Evolutionary conservation across 1,139 yeast genomes (phyloP), one percentile per base, ranked within the genome.

Genomic region (Magnusiomyces fungicola): DNA sequence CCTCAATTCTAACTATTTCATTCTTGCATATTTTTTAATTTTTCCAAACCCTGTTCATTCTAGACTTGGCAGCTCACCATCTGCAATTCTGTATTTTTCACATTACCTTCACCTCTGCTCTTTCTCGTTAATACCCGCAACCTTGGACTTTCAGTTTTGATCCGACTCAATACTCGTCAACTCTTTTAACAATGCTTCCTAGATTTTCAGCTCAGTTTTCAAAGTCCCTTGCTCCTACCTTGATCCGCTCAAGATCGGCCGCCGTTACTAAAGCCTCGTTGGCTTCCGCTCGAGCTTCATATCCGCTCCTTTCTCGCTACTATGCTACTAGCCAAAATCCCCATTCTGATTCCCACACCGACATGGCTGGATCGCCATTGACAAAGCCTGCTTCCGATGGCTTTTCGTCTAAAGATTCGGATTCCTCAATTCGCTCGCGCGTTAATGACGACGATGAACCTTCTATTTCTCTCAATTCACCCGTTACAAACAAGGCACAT

Each of bases 401-500:
- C 16, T n/a, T 14, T n/a, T 18, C 38, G 14, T 34, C 23, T 14
- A 34, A 34, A 19, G 12, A 7, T 27, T 27, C 30, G 7, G 7
- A 7, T 7, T 27, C 30, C 12, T 34, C 38, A 18, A 34, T 18
- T 16, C n/a, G n/a, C n/a, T n/a, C n/a, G n/a, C n/a, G n/a, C n/a
- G n/a, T n/a, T n/a, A n/a, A n/a, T n/a, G n/a, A n/a, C n/a, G n/a
- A n/a, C n/a, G n/a, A n/a, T n/a, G n/a, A n/a, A n/a, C 38, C 38
- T 18, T 34, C 23, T 18, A 23, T 34, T 18, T 34, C 38, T 5
- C 23, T 34, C 22, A 34, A 34, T 14, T 18, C 43, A 3, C 43
- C 43, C 16, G 43, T 39, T 7, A 25, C 32, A 6, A 39, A 39
- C 29, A 39, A 39, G 43, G 29, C 43, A 9, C 43, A 39, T 23